Percentiles rank a stretch among this genome's conserved stretches.
phyloP scores from a whole-genome alignment of 306 rosid species.

The Sicyos baderoa region DNA sequence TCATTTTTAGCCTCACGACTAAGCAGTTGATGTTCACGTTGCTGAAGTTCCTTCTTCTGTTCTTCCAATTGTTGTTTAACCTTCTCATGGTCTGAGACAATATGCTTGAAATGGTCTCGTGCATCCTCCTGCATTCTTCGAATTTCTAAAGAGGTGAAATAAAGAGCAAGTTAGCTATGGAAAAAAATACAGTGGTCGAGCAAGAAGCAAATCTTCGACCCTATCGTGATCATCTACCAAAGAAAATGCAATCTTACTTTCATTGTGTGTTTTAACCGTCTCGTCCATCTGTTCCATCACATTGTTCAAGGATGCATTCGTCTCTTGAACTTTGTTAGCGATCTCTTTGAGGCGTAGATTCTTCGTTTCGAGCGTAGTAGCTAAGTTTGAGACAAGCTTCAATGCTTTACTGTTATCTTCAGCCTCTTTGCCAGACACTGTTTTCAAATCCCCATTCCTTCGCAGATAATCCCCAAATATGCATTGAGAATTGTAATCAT shows the following conservation, averaged over 20 bases:
- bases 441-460: slow-evolving; percentile 39
- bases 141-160: slow-evolving; percentile 34
- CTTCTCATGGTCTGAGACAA: slow-evolving; percentile 39
- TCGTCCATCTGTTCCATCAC: slow-evolving; percentile 39
- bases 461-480: slow-evolving; percentile 31
- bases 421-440: slow-evolving; percentile 32
- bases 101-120: slow-evolving; percentile 23
- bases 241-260: slow-evolving; percentile 33
- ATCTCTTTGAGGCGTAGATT: slow-evolving; percentile 37
- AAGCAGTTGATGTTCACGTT: slow-evolving; percentile 41
- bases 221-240: neutral
- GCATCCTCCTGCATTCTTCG: slow-evolving; percentile 31
- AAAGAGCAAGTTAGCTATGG: slow-evolving; percentile 21
- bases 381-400: slow-evolving; percentile 43
- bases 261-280: slow-evolving; percentile 31
- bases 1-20: slow-evolving; percentile 39
- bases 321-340: slow-evolving; percentile 27
- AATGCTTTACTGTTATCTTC: slow-evolving; percentile 33
- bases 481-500: slow-evolving; percentile 25
- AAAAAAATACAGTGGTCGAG: slow-evolving; percentile 10
- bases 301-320: slow-evolving; percentile 31
- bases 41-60: slow-evolving; percentile 37
- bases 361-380: slow-evolving; percentile 40
- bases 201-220: slow-evolving; percentile 13
- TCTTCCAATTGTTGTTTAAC: slow-evolving; percentile 34